Percentiles rank a stretch among this genome's conserved stretches.
phyloP scores from a whole-genome alignment of 305 asterid species.

The Lippia alba region DNA sequence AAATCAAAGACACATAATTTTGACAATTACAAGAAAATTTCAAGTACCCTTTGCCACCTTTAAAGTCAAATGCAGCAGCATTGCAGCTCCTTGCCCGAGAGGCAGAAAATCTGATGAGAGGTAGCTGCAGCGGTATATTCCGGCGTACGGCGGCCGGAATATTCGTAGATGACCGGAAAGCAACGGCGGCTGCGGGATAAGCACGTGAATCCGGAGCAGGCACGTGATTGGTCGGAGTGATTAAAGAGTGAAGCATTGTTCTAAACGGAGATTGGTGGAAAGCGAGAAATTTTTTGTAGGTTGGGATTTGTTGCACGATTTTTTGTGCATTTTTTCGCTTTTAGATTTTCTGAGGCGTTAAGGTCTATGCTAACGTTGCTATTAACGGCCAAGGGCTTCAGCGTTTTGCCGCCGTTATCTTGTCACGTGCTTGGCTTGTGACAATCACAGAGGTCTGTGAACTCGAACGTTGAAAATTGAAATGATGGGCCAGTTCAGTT shows the following conservation, averaged over 20 bases:
- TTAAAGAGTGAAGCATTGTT: conserved; percentile 45
- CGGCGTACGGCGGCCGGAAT: conserved; percentile 44
- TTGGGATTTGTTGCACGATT: background rate
- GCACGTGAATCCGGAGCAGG: conserved; percentile 31
- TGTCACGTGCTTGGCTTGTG: conserved; percentile 23
- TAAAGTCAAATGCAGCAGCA: conserved; percentile 56
- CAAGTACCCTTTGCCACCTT: conserved; percentile 68
- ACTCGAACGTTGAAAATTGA: background rate
- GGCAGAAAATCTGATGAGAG: conserved; percentile 26
- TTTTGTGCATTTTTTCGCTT: conserved; percentile 9
- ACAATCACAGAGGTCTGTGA: background rate
- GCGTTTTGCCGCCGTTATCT: background rate
- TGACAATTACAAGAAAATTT: background rate
- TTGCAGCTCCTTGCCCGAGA: conserved; percentile 38
- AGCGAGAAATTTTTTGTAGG: background rate
- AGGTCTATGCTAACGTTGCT: conserved; percentile 26
- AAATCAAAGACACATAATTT: background rate
- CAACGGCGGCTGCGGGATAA: conserved; percentile 16
- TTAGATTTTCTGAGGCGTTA: conserved; percentile 11
- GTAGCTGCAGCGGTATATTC: conserved; percentile 32
- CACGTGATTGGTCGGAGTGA: conserved; percentile 36
- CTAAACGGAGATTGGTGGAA: background rate
- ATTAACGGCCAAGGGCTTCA: conserved; percentile 17
- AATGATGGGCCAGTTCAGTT: background rate
- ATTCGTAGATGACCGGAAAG: conserved; percentile 26